These are phyloP conservation scores for Telopea speciosissima DNA, from an alignment of 177 flowering plant genomes.

Conservation along the genomic window DNA sequence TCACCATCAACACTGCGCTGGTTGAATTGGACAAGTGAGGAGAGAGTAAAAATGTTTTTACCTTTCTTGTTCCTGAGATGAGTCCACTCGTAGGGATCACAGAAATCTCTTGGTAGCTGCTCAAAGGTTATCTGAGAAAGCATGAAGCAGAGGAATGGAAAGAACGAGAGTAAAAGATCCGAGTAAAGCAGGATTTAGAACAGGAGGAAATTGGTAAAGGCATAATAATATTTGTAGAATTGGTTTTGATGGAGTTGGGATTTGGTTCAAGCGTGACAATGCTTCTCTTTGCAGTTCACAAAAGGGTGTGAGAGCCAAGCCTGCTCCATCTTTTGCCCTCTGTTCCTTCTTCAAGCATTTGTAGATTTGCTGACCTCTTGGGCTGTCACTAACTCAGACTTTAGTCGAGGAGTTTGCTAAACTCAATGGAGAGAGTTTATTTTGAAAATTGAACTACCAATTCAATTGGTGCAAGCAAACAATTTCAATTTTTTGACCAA, in stretches of 20 bases:
- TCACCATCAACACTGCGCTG: constrained; percentile 10
- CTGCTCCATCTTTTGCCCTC: constrained; percentile 8
- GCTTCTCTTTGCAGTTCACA: neutral
- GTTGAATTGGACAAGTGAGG: constrained; percentile 40
- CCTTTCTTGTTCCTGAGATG: neutral
- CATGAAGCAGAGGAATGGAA: neutral
- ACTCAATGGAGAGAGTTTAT: no score
- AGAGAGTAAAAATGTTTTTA: neutral
- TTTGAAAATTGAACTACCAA: no score
- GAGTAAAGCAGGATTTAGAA: no score
- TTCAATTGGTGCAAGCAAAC: no score
- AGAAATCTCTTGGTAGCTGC: neutral
- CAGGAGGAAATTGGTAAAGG: no score
- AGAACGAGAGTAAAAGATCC: no score
- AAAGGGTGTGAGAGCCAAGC: constrained; percentile 8
- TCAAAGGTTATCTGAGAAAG: neutral
- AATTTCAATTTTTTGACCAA: no score
- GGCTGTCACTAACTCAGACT: no score
- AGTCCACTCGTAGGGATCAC: neutral
- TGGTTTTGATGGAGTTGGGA: neutral
- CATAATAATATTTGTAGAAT: neutral
- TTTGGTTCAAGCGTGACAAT: constrained; percentile 1
- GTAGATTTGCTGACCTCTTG: no score
- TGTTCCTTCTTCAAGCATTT: no score
- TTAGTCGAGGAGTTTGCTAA: no score